phyloP scores from a whole-genome alignment of 192 early-diverging fungal species.

The Umbelopsis ramanniana region DNA sequence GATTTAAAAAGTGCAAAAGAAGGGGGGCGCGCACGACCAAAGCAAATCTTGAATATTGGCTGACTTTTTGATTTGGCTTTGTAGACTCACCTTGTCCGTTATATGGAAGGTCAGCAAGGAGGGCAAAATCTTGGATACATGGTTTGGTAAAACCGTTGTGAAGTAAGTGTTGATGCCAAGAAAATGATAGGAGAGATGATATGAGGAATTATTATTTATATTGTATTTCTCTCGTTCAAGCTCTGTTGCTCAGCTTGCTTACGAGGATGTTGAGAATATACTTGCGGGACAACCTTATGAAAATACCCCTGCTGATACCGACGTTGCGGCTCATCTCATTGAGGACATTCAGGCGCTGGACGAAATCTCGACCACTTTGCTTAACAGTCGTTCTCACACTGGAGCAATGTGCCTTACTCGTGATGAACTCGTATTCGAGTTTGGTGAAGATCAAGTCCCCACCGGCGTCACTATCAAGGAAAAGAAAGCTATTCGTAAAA shows the following conservation, averaged over 20 bases:
- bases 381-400: conserved; percentile 69
- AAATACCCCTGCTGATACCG: background rate
- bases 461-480: conserved; percentile 81
- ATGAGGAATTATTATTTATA: too few relatives aligned
- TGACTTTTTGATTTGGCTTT: background rate
- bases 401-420: conserved; percentile 88
- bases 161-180: conserved; percentile 12
- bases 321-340: conserved; percentile 5
- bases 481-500: conserved; percentile 81
- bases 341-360: conserved; percentile 32
- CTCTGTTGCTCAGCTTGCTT: conserved; percentile 89
- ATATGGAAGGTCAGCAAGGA: conserved; percentile 95
- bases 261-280: conserved; percentile 45
- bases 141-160: conserved; percentile 66
- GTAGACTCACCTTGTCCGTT: conserved; percentile 61
- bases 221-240: conserved; percentile 30
- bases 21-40: too few relatives aligned
- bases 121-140: conserved; percentile 78
- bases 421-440: conserved; percentile 86
- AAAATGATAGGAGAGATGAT: too few relatives aligned
- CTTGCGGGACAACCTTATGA: conserved; percentile 17
- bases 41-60: background rate
- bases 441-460: conserved; percentile 83
- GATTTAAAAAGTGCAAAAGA: background rate
- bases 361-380: conserved; percentile 75